Evolutionary conservation across 768 basidiomycete species (phyloP).

Genomic region (Tephrocybe sp.): DNA sequence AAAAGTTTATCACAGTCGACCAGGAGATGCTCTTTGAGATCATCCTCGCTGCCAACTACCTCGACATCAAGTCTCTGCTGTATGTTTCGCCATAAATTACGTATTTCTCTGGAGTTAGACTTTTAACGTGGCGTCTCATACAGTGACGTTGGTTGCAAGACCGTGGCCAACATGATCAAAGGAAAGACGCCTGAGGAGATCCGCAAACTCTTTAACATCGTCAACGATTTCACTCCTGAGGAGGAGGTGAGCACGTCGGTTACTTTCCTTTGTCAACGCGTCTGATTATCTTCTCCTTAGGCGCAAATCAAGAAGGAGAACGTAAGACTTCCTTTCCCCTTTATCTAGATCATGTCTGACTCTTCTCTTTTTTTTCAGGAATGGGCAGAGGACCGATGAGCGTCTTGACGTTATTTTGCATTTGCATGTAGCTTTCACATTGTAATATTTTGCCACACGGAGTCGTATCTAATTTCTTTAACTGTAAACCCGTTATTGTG

Average conservation of each 20-base stretch:
- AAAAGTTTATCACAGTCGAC: conserved; percentile 97
- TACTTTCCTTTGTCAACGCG: conserved; percentile 6
- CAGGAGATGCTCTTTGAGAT: conserved; percentile 99
- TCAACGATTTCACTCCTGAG: conserved; percentile 98
- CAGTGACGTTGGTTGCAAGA: conserved; percentile 98
- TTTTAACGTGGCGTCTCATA: background rate
- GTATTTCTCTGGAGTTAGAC: background rate
- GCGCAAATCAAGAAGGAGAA: conserved; percentile 99
- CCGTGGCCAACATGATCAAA: conserved; percentile 99
- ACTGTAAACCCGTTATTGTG: background rate
- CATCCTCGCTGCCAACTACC: conserved; percentile 98
- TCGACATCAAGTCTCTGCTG: conserved; percentile 99
- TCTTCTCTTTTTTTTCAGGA: conserved; percentile 47
- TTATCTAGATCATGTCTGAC: conserved; percentile 16
- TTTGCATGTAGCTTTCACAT: conserved; percentile 17
- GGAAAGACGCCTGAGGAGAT: conserved; percentile 99
- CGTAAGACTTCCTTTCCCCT: conserved; percentile 46
- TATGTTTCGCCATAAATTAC: conserved; percentile 38
- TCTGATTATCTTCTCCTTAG: conserved; percentile 35
- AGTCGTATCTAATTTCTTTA: background rate
- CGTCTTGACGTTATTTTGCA: conserved; percentile 9
- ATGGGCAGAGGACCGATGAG: conserved; percentile 92
- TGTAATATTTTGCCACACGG: conserved; percentile 17
- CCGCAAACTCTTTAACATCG: conserved; percentile 96
- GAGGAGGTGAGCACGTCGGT: conserved; percentile 72